Evolutionary conservation across 192 early-diverging fungal genomes (phyloP).

Genomic region (Mortierella hygrophila): DNA sequence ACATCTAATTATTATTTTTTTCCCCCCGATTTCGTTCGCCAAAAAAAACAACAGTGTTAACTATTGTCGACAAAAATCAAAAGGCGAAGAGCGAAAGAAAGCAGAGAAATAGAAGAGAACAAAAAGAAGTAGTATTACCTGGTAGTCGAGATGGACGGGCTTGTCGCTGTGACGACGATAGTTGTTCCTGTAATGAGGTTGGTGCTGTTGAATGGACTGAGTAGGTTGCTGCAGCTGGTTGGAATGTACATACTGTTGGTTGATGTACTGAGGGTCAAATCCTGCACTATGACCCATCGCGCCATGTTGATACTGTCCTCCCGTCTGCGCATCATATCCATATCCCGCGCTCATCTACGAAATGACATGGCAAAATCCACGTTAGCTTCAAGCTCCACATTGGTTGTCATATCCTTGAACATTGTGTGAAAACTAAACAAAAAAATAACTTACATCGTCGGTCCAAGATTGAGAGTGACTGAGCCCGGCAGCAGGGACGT

Average conservation of each 20-base stretch:
- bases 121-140: constrained; percentile 15
- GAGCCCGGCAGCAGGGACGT: not conserved
- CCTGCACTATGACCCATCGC: constrained; percentile 17
- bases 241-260: constrained; percentile 19
- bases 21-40: too few species aligned
- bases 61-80: not conserved
- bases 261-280: constrained; percentile 46
- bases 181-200: constrained; percentile 27
- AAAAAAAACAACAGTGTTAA: not conserved
- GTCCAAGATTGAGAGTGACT: constrained; percentile 44
- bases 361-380: not conserved
- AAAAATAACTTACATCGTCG: constrained; percentile 33
- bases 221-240: constrained; percentile 17
- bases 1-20: constrained; percentile 59
- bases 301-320: constrained; percentile 12
- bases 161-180: constrained; percentile 49
- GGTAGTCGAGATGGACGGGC: constrained; percentile 44
- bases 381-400: not conserved
- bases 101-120: too few species aligned
- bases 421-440: too few species aligned
- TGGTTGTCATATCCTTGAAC: not conserved
- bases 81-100: too few species aligned
- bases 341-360: constrained; percentile 32
- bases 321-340: constrained; percentile 30
- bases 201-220: constrained; percentile 14